Percentiles rank a stretch among this genome's conserved stretches.
Conservation (phyloP, 495 filamentous ascomycete species). For the Aspergillus sclerotiicarbonarius region DNA sequence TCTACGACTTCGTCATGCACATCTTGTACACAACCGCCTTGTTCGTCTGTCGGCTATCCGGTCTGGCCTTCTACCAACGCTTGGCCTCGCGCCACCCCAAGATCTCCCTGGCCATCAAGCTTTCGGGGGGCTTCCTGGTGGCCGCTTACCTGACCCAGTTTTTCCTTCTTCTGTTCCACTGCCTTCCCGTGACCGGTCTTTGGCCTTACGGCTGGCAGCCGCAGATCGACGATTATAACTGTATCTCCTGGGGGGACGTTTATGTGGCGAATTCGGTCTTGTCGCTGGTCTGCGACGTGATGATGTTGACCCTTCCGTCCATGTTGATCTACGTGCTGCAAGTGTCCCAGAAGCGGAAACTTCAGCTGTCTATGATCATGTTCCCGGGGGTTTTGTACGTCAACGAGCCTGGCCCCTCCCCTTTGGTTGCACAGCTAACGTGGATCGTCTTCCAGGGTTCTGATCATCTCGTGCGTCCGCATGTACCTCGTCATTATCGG, state of each 20-base stretch:
- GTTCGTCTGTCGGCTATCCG: slow-evolving; percentile 45
- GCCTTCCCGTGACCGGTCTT: slow-evolving; percentile 43
- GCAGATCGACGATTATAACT: slow-evolving; percentile 29
- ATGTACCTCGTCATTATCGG: slow-evolving; percentile 42
- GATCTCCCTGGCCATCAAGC: slow-evolving; percentile 32
- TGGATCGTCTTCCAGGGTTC: slow-evolving; percentile 29
- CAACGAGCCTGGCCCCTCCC: no score
- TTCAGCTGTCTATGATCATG: slow-evolving; percentile 40
- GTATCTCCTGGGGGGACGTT: slow-evolving; percentile 43
- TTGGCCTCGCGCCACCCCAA: slow-evolving; percentile 33
- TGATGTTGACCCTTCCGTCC: slow-evolving; percentile 44
- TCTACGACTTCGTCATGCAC: slow-evolving; percentile 45
- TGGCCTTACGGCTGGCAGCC: slow-evolving; percentile 46
- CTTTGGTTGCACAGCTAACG: background rate
- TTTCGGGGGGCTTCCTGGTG: slow-evolving; percentile 33
- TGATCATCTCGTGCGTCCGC: slow-evolving; percentile 41
- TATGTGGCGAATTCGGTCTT: slow-evolving; percentile 44
- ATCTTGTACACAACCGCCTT: slow-evolving; percentile 48
- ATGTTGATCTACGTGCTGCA: slow-evolving; percentile 40
- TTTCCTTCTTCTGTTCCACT: slow-evolving; percentile 46
- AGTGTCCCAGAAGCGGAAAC: slow-evolving; percentile 31
- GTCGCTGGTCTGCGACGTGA: slow-evolving; percentile 41
- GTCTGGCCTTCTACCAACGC: slow-evolving; percentile 48
- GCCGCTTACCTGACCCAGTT: slow-evolving; percentile 41
- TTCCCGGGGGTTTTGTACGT: slow-evolving; percentile 46